Conservation (phyloP, 768 basidiomycete species). For the Leccinum truebloodii region DNA sequence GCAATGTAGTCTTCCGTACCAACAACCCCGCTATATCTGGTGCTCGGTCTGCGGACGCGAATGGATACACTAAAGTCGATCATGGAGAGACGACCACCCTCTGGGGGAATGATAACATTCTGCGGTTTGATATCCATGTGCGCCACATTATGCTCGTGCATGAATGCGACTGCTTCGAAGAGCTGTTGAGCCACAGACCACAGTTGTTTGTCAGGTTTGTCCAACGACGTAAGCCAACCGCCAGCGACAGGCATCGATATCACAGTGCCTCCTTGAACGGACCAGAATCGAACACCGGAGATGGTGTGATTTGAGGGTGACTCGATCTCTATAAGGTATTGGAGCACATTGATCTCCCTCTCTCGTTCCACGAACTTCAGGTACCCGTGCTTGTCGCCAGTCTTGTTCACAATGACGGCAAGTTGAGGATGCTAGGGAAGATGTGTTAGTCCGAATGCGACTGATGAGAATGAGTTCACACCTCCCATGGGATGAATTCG, state of each 20-base stretch:
- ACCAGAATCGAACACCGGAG: constrained; percentile 1
- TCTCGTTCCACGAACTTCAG: constrained; percentile 13
- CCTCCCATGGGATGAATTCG: too few relatives aligned
- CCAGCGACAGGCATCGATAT: constrained; percentile 5
- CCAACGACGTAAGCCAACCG: background rate
- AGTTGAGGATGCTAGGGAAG: constrained; percentile 15
- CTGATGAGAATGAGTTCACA: too few relatives aligned
- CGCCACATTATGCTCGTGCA: constrained; percentile 18
- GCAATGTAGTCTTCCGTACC: constrained; percentile 3
- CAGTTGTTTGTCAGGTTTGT: background rate
- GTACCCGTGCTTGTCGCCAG: background rate
- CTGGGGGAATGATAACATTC: background rate
- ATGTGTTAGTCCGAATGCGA: background rate
- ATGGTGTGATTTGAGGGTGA: constrained; percentile 16
- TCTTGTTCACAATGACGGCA: constrained; percentile 1
- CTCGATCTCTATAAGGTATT: constrained; percentile 8
- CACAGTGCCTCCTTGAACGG: constrained; percentile 1
- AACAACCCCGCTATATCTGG: background rate
- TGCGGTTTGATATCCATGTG: constrained; percentile 19
- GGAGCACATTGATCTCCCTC: constrained; percentile 8
- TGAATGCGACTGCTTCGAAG: constrained; percentile 7
- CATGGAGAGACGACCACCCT: background rate
- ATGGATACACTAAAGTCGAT: background rate
- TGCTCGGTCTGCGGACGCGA: background rate
- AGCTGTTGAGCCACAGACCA: constrained; percentile 4